Evolutionary conservation across 306 rosid genomes (phyloP), one percentile per base, ranked within the genome.

Genomic region (Neltuma alba): DNA sequence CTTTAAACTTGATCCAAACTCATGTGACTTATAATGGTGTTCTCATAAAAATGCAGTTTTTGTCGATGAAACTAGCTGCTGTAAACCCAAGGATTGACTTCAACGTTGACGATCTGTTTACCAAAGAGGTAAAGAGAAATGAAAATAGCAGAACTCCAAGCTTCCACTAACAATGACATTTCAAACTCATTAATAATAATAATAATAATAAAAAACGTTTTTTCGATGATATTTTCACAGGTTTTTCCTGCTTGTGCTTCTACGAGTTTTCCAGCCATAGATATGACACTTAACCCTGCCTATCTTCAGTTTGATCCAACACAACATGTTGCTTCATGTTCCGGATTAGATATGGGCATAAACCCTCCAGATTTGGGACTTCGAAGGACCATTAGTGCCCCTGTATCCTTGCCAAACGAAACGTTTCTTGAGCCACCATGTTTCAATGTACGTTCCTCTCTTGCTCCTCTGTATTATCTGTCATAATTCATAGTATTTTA

Each of bases 41-140:
- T 38, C 76, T 80, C 65, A 50, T 45, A 18, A 21, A 79, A 67
- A 67, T 84, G 85, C 96, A 95, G 99, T 92, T 92, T 87, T 81
- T 95, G 87, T 95, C 99, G 27, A 92, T 92, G 99, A 95, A 95
- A 88, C 80, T 95, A 85, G 98, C 98, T 44, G 86, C 99, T 75
- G 96, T 91, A 27, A 95, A 95, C 66, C 96, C 98, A 58, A 87
- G 93, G 83, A 83, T 95, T 71, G 98, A 95, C 79, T 83, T 91
- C 89, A 91, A 95, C 87, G 75, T 90, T 44, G 99, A 93, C 28
- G 98, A 95, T 80, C 79, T 92, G 62, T 86, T 95, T 76, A 68
- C 86, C 44, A 93, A 92, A 93, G 99, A 92, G 96, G 98, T 93
- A 85, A 85, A 83, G 47, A 3, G 18, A 79, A 79, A 47, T 48